Evolutionary conservation across 805 yeast genomes (phyloP).

Genomic region (Yarrowia osloensis): DNA sequence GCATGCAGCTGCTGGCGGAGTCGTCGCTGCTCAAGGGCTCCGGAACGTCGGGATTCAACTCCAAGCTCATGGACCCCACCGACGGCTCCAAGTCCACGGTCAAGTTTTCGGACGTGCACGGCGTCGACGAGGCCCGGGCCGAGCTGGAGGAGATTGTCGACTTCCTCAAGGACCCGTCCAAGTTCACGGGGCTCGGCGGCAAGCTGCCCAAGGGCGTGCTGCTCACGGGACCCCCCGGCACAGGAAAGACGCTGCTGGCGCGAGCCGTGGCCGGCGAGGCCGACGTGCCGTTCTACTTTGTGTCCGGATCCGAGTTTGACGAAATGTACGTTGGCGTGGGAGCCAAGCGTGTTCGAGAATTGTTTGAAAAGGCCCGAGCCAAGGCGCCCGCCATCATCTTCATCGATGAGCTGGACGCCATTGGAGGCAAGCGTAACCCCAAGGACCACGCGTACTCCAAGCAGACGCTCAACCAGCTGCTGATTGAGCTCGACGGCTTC

Average conservation of each 20-base stretch:
- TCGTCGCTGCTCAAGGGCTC: constrained; percentile 68
- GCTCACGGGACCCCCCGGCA: constrained; percentile 98
- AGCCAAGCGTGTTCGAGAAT: constrained; percentile 94
- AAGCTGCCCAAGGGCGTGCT: constrained; percentile 96
- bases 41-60: constrained; percentile 40
- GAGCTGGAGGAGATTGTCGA: constrained; percentile 98
- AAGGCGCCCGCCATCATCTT: constrained; percentile 96
- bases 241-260: constrained; percentile 95
- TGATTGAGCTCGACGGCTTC: constrained; percentile 91
- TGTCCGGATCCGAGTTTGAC: constrained; percentile 98
- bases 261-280: constrained; percentile 99
- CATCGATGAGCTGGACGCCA: constrained; percentile 97
- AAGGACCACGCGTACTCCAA: constrained; percentile 98
- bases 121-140: constrained; percentile 97
- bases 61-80: constrained; percentile 45
- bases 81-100: constrained; percentile 86
- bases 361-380: constrained; percentile 88
- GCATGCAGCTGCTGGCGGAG: constrained; percentile 77
- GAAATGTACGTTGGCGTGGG: constrained; percentile 99
- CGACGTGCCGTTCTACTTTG: constrained; percentile 96
- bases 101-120: constrained; percentile 89
- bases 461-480: constrained; percentile 92
- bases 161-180: constrained; percentile 91
- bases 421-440: constrained; percentile 97
- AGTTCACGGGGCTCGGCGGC: constrained; percentile 96